Percentiles rank a stretch among this genome's conserved stretches.
Evolutionary conservation across 1,139 yeast genomes (phyloP).

Genomic region (Protomyces inouyei): DNA sequence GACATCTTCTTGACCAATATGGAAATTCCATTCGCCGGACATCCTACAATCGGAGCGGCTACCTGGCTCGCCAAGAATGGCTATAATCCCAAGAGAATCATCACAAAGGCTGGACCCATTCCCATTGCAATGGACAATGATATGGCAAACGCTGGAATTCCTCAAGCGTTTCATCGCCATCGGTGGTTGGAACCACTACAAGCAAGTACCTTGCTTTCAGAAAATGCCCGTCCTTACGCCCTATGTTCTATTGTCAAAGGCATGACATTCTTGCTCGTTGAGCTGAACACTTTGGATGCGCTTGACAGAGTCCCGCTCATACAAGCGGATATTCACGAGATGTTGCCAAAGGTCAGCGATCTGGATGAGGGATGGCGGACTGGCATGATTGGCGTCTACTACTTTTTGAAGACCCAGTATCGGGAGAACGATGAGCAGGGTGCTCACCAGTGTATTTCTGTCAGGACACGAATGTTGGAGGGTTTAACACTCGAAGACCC

Average conservation of each 20-base stretch:
- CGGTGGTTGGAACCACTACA: not conserved
- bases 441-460: not conserved
- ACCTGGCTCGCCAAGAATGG: not conserved
- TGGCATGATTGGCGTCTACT: constrained; percentile 15
- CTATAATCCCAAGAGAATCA: not conserved
- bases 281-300: not conserved
- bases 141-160: not conserved
- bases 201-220: not conserved
- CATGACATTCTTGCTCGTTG: constrained; percentile 19
- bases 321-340: not conserved
- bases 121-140: not conserved
- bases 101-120: not conserved
- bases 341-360: not conserved
- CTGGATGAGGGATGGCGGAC: constrained; percentile 10
- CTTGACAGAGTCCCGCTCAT: not conserved
- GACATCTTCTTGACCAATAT: constrained; percentile 12
- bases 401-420: not conserved
- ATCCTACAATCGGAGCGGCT: constrained; percentile 21
- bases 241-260: constrained; percentile 13
- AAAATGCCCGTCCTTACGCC: not conserved
- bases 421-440: not conserved
- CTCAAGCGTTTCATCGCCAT: constrained; percentile 3
- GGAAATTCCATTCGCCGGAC: constrained; percentile 23
- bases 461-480: constrained; percentile 7
- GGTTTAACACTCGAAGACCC: constrained; percentile 11